A percentile compares a stretch with the other conserved stretches of the same genome.
Conservation (phyloP, 805 yeast genomes). For the Pichia kluyveri region DNA sequence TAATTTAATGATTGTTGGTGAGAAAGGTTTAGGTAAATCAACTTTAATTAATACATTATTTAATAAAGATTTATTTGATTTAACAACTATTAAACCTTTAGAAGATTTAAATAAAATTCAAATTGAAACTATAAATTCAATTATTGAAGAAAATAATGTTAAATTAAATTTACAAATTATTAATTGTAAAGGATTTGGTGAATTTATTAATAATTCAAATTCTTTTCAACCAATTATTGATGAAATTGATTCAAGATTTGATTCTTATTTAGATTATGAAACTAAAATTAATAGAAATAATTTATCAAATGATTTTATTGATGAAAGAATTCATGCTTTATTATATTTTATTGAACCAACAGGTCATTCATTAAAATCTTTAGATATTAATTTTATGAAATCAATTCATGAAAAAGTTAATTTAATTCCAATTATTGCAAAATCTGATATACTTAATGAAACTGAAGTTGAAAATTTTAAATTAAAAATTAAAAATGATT, state of each 20-base stretch:
- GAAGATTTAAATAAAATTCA: constrained; percentile 30
- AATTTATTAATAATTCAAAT: constrained; percentile 67
- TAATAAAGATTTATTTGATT: constrained; percentile 49
- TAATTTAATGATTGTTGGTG: constrained; percentile 86
- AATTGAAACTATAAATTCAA: constrained; percentile 53
- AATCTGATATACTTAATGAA: constrained; percentile 86
- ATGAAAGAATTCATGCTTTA: constrained; percentile 87
- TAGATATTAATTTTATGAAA: constrained; percentile 84
- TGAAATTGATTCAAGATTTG: constrained; percentile 80
- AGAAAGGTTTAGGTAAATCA: constrained; percentile 85
- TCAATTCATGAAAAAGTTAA: constrained; percentile 85
- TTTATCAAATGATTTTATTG: constrained; percentile 34
- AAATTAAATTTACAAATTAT: constrained; percentile 74
- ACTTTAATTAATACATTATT: constrained; percentile 89
- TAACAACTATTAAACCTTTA: constrained; percentile 18
- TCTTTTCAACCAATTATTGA: constrained; percentile 88
- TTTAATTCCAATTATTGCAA: constrained; percentile 89
- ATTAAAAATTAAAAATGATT: constrained; percentile 66
- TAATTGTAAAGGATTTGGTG: constrained; percentile 94
- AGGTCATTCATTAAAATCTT: constrained; percentile 83
- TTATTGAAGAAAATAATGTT: constrained; percentile 91
- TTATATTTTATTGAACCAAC: constrained; percentile 95
- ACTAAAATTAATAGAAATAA: constrained; percentile 68
- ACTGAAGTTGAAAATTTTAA: constrained; percentile 77
- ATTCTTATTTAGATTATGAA: constrained; percentile 82